Evolutionary conservation across 2,329 filamentous ascomycete genomes (phyloP), one percentile per base, ranked within the genome.

Genomic region (Corinectria fuckeliana): DNA sequence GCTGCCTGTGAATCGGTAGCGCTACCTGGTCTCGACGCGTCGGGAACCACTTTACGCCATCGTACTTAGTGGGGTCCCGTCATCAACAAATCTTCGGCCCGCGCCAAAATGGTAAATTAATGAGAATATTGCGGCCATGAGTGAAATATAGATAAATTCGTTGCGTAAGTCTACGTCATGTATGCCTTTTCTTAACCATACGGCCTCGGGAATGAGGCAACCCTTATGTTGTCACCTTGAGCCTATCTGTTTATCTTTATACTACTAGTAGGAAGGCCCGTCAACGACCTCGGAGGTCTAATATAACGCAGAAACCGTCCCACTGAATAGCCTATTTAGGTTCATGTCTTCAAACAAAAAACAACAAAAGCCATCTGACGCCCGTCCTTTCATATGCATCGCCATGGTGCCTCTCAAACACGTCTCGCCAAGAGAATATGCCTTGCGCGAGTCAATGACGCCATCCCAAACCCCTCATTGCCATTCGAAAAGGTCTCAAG

Each of bases 41-140:
- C 52, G 41, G 42, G 52, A 56, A 57, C 47, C 60, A 59, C 60
- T 60, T 58, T 66, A 66, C 59, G 65, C 60, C 55, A 57, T 44
- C 16, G 23, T 18, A n/a, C n/a, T n/a, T n/a, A 6, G 44, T 28
- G 28, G 28, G 45, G 45, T 48, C 21, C n/a, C 13, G 18, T 25
- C 23, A 16, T 36, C 23, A 23, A 18, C 32, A 36, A 10, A 36
- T 36, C 10, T n/a, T n/a, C n/a, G n/a, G n/a, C n/a, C n/a, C n/a
- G n/a, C n/a, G n/a, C n/a, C n/a, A n/a, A n/a, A n/a, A n/a, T 28
- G 3, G 8, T 28, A 28, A 10, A 20, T 39, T 20, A 4, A 39
- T 39, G 36, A 16, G 18, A 39, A 39, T 1, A 39, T 39, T 16
- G 6, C 34, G 5, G 4, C 7, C 14, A 18, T 5, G 14, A 38